Base-by-base conservation (phyloP, 805 yeast genomes). In the Clavispora carvajalis region DNA sequence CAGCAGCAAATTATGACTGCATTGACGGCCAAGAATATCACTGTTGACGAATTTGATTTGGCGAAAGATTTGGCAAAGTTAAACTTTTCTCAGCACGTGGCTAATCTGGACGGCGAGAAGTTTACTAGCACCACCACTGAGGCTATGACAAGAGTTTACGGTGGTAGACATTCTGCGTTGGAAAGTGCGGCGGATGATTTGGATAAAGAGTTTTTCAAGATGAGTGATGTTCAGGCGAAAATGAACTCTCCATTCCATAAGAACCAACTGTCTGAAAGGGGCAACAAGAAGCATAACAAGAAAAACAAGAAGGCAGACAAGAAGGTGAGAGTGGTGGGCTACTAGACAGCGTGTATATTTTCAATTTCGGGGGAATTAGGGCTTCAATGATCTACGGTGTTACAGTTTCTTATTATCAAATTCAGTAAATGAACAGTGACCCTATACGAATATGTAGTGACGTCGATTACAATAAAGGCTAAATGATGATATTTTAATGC, bases 121-220 rank as follows among this genome's bases (percentile, higher is more conserved):
- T 38, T 36, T n/a, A 34, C 42, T 1, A 37, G 35, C 18, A 36
- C 44, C 3, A 44, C 48, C 2, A 54, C 54, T 8, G 63, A 65
- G 34, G 65, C 63, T 19, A 72, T 69, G 41, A 68, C 83, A 8
- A 59, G 69, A 13, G 78, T 75, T 42, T 82, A 85, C 53, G 91
- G 93, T 66, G 93, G 93, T 62, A 80, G 77, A 48, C 89, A 85
- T 57, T 91, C 93, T 10, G 86, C 88, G 2, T 69, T 84, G 47
- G 77, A 75, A 49, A 81, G 83, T 57, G 84, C 88, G 6, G 88
- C 91, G 25, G 86, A 79, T 31, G 93, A 87, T 52, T 69, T 91
- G 49, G 97, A 91, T 60, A 71, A 77, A 26, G 96, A 88, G 43
- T 91, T 91, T 57, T 91, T 91, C 71, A 72, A 76, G 41, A 77